Base-by-base conservation (phyloP, 108 stramenopile species). In the Asterionellopsis glacialis region DNA sequence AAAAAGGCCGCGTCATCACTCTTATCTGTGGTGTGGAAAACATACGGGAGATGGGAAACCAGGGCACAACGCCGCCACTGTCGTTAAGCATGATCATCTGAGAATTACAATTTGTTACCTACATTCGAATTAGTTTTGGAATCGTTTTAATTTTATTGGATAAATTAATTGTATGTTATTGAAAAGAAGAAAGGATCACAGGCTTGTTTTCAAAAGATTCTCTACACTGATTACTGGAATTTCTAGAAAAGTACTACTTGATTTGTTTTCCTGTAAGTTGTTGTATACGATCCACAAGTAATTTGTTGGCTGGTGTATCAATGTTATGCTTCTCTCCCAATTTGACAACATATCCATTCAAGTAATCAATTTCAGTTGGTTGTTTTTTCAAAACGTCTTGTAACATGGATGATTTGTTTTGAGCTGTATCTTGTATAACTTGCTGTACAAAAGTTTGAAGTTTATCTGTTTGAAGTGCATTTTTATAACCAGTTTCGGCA, bases 381-480 rank as follows among this genome's bases (percentile, higher is more conserved):
- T 61, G 58, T 21, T 67, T 53, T 10, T 65, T 45, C 41, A 55
- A 53, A 0, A 83, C 64, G 61, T 92, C 90, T 53, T 87, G 87
- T 33, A 80, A 58, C 90, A 92, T 92, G 59, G 82, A 84, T 4
- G 90, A 92, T 49, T 72, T 69, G 55, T 92, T 92, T 18, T 67
- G 16, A n/a, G 57, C 51, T 14, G 90, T 92, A 55, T 72, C 79
- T 15, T 45, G 22, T 14, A 88, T 87, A 24, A 87, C 83, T 63
- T 76, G 42, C 16, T 47, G 25, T 9, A 86, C 83, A 76, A 84
- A 92, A 11, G 6, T 6, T 50, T 61, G 40, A 24, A 77, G 64
- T 1, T 52, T 5, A 6, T 16, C 23, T 40, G 41, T 42, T 33
- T 33, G 33, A 33, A 33, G 33, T 33, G 33, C 33, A 2, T 2